phyloP scores from a whole-genome alignment of 2,329 filamentous ascomycete species.

The Ustulina deusta region DNA sequence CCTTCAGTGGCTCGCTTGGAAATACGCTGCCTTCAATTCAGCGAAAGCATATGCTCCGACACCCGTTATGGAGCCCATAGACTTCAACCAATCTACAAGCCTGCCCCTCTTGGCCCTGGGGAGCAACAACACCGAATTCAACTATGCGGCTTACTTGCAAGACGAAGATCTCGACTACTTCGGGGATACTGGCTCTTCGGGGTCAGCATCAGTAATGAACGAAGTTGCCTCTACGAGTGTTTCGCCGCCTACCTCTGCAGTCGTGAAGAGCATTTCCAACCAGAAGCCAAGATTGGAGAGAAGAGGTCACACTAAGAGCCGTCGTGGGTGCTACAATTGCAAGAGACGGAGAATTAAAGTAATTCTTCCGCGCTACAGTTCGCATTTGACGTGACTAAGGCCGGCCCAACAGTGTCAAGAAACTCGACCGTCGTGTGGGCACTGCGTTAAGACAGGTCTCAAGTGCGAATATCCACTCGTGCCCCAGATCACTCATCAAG shows the following conservation, averaged over 20 bases:
- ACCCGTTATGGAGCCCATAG: slow-evolving; percentile 40
- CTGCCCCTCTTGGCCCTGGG: slow-evolving; percentile 41
- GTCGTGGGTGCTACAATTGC: slow-evolving; percentile 75
- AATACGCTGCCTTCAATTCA: slow-evolving; percentile 9
- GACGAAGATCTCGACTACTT: slow-evolving; percentile 38
- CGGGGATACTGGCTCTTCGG: slow-evolving; percentile 36
- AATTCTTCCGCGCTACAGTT: slow-evolving; percentile 22
- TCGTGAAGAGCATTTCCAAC: slow-evolving; percentile 28
- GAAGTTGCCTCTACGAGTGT: slow-evolving; percentile 29
- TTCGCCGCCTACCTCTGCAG: slow-evolving; percentile 34
- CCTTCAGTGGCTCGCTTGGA: neutral
- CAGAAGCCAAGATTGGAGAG: slow-evolving; percentile 62
- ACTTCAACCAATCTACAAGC: slow-evolving; percentile 34
- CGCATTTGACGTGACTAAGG: slow-evolving; percentile 20
- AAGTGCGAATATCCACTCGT: slow-evolving; percentile 71
- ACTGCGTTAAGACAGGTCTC: slow-evolving; percentile 72
- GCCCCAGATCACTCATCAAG: slow-evolving; percentile 65
- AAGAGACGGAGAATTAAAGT: slow-evolving; percentile 75
- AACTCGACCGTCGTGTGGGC: slow-evolving; percentile 70
- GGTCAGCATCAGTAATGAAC: slow-evolving; percentile 37
- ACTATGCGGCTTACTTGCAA: slow-evolving; percentile 41
- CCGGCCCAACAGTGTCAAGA: slow-evolving; percentile 68
- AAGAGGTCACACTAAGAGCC: slow-evolving; percentile 74
- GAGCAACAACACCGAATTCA: slow-evolving; percentile 37
- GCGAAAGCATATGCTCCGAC: slow-evolving; percentile 18